Evolutionary conservation across 768 basidiomycete species (phyloP), one percentile per base, ranked within the genome.

Genomic region (Rhodosporidiobolus odoratus): DNA sequence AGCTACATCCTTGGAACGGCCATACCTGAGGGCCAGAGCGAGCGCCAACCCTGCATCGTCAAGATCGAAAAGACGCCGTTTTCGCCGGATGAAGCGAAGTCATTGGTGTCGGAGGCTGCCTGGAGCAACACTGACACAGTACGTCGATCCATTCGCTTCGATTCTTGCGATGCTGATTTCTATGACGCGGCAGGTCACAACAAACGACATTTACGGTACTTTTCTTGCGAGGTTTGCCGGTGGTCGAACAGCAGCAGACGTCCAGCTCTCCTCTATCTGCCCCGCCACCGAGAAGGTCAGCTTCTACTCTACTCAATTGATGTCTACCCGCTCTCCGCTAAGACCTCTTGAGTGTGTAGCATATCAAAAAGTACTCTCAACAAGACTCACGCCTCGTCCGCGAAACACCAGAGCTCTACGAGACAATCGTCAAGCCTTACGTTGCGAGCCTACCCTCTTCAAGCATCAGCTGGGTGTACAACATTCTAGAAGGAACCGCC

Each of bases 381-480:
- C 95, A 97, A 77, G 82, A 85, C 21, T 79, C 85, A 1, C 76
- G 85, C 30, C 86, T 97, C 80, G 85, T 98, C 17, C 83, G 81
- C 37, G 95, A 99, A 79, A 95, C 93, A 0, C 90, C 92, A 0
- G 85, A 84, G 35, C 69, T 93, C 13, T 97, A 93, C 78, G 80
- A 83, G 61, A 76, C 77, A 2, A 82, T 92, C 59, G 90, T 92
- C 7, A 83, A 83, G 75, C 90, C 91, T 0, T 97, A 90, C 77
- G 91, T 97, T 59, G 78, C 82, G 3, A 83, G 86, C 3, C 87
- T 97, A 69, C 89, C 90, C 0, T 79, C 86, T 0, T 84, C 86
- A 5, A 84, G 91, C n/a, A 89, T 89, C 4, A 84, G 88, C 82
- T 96, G 94, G 94, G 89, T 97, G 5, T 84, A 87, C 71, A 88